Percentiles rank a stretch among this genome's conserved stretches.
Evolutionary conservation across 345 rosid species (phyloP).

Genomic region (Eucalyptus grandis): DNA sequence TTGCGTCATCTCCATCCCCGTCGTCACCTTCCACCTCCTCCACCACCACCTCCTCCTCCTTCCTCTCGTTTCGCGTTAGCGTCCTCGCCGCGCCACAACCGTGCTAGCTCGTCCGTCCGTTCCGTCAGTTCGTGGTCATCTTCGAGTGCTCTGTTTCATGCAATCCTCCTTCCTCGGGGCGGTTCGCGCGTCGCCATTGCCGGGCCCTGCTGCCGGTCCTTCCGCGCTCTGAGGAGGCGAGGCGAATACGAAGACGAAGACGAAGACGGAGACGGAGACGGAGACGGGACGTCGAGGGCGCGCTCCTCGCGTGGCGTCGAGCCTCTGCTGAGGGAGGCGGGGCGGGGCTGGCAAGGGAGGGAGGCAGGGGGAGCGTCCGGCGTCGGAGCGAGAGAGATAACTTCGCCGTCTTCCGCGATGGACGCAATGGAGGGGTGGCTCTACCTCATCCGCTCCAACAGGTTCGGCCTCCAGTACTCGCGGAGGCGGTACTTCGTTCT

Average conservation of each 20-base stretch:
- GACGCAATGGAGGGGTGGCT: slow-evolving; percentile 86
- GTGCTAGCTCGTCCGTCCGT: not conserved
- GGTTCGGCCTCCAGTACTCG: slow-evolving; percentile 69
- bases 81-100: not conserved
- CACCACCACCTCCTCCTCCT: not conserved
- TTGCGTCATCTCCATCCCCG: not conserved
- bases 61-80: not conserved
- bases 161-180: not conserved
- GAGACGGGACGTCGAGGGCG: not conserved
- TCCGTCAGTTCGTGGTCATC: not conserved
- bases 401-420: not conserved
- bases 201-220: not conserved
- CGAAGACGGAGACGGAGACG: not conserved
- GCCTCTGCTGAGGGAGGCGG: not conserved
- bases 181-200: not conserved
- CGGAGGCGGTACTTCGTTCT: slow-evolving; percentile 77
- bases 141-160: not conserved
- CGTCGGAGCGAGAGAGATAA: not conserved
- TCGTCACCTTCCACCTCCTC: not conserved
- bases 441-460: slow-evolving; percentile 56
- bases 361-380: not conserved
- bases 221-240: not conserved
- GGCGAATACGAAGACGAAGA: not conserved
- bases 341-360: not conserved
- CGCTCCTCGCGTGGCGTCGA: not conserved